Base-by-base conservation (phyloP, 352 stramenopile genomes). In the Phytophthora fragariae region DNA sequence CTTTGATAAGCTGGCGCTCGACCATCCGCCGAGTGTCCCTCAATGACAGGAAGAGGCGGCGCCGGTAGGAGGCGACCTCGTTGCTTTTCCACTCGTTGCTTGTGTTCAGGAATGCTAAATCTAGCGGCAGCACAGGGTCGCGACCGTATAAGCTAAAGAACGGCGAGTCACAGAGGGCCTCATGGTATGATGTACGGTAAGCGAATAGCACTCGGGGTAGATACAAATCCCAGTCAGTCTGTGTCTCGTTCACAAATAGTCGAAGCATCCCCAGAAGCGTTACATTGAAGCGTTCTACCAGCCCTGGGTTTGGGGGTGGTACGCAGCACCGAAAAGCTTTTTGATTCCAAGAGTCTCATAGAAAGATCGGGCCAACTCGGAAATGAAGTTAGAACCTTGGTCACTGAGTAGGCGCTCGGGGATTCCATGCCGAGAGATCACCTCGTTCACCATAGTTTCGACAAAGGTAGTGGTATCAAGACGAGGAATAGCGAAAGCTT, bases 321-420 rank as follows among this genome's bases (percentile, higher is more conserved):
- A 66, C 0, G 31, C 59, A 2, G 59, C 24, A 2, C 24, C 27
- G 3, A 58, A 66, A 2, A 66, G 17, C 17, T 52, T 65, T 15
- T 66, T 66, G 2, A 66, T 58, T 5, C 46, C 59, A n/a, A 66
- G 59, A 11, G 47, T 57, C 9, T 66, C 46, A 11, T 66, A 66
- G 11, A 66, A 50, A 2, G 59, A 57, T 1, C 33, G 49, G 21
- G 59, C 31, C 7, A 66, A 39, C 12, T 57, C 29, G 2, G 47
- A 66, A 2, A 47, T 66, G 9, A 66, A 66, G n/a, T 66, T 66
- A 3, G 46, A 37, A 0, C 59, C 59, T 27, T 33, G 59, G 21
- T 66, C 59, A 39, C 59, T 66, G 2, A 66, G 11, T 9, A 66
- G 19, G 14, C n/a, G 8, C 3, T 66, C 59, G 4, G 59, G 59